These are phyloP conservation scores for Ceratocystiopsis sp. DNA, from an alignment of 2,329 filamentous ascomycete species.

Conservation along the genomic window DNA sequence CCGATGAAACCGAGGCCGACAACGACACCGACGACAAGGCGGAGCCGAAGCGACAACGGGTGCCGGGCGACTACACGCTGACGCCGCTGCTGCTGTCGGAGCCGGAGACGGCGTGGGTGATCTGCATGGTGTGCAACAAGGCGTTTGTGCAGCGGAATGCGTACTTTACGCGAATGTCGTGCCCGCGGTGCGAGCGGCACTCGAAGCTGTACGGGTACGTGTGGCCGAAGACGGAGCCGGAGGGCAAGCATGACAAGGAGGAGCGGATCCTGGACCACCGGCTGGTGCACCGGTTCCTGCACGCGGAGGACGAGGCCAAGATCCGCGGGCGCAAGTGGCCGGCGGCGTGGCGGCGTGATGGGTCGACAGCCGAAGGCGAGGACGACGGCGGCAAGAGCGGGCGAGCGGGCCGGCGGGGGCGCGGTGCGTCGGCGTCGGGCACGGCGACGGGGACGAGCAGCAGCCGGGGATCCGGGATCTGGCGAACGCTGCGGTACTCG, in stretches of 20 bases:
- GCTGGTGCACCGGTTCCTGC: conserved; percentile 71
- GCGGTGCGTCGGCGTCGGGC: too few relatives aligned
- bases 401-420: not conserved
- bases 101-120: conserved; percentile 65
- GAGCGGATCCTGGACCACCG: conserved; percentile 66
- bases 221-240: conserved; percentile 88
- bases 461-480: conserved; percentile 8
- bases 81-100: conserved; percentile 61
- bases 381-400: not conserved
- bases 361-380: not conserved
- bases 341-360: not conserved
- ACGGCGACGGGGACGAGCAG: too few relatives aligned
- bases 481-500: conserved; percentile 9
- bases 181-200: conserved; percentile 85
- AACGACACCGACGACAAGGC: not conserved
- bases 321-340: conserved; percentile 24
- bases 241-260: conserved; percentile 56
- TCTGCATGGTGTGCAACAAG: conserved; percentile 67
- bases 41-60: conserved; percentile 20
- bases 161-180: conserved; percentile 71
- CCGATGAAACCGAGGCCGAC: not conserved
- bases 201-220: conserved; percentile 88
- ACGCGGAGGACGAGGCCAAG: conserved; percentile 47
- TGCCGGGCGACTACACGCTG: conserved; percentile 66
- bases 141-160: conserved; percentile 81